Evolutionary conservation across 2,329 filamentous ascomycete genomes (phyloP).

Genomic region (Aureobasidium sp.): DNA sequence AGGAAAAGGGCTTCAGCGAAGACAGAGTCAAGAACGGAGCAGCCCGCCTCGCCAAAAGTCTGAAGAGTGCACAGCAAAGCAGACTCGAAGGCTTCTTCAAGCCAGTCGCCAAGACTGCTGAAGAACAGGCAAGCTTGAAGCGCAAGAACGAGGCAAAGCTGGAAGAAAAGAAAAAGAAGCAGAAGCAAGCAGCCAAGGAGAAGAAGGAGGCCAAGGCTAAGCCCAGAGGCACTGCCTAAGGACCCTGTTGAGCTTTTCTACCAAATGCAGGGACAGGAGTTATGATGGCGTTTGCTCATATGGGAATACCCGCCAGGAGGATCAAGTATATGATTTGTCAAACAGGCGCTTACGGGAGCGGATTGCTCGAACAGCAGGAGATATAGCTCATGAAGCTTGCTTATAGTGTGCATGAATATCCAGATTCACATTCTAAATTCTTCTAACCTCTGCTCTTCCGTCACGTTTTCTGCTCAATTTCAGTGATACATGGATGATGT

Average conservation of each 20-base stretch:
- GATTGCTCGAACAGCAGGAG: not conserved
- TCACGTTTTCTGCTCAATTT: too few relatives aligned
- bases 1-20: constrained; percentile 94
- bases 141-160: constrained; percentile 89
- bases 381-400: not conserved
- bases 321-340: not conserved
- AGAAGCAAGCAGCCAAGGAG: constrained; percentile 89
- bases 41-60: constrained; percentile 74
- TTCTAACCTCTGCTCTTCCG: not conserved
- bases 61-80: constrained; percentile 85
- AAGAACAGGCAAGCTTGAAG: constrained; percentile 78
- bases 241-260: not conserved
- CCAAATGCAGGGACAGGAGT: not conserved
- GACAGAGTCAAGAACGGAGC: constrained; percentile 80
- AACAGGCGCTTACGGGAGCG: not conserved
- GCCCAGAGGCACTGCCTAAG: constrained; percentile 55
- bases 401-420: not conserved
- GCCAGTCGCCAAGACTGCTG: constrained; percentile 77
- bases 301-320: constrained; percentile 12
- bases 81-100: constrained; percentile 97
- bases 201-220: constrained; percentile 89
- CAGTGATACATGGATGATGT: too few relatives aligned
- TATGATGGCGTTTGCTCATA: constrained; percentile 13
- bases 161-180: constrained; percentile 89
- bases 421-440: not conserved